Evolutionary conservation across 441 rosid species (phyloP).

Genomic region (Populus hybrid): DNA sequence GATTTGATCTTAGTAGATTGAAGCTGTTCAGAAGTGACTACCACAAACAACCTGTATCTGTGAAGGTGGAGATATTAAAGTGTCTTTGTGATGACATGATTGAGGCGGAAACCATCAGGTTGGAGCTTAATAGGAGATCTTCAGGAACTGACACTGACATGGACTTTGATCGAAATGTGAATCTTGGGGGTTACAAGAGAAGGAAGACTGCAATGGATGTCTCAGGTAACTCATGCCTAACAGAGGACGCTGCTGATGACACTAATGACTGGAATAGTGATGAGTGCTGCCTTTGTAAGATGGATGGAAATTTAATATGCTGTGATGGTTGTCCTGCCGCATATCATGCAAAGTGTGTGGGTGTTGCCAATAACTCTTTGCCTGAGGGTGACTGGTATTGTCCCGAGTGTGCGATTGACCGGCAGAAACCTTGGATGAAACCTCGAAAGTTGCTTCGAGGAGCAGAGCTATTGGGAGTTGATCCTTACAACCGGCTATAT

Average conservation of each 20-base stretch:
- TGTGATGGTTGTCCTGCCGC: constrained; percentile 99
- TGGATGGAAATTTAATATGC: constrained; percentile 92
- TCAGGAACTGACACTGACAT: constrained; percentile 57
- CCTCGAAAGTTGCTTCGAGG: constrained; percentile 68
- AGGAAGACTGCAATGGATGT: constrained; percentile 59
- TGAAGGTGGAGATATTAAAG: constrained; percentile 76
- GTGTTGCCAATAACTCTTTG: constrained; percentile 65
- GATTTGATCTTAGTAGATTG: constrained; percentile 45
- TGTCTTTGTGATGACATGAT: constrained; percentile 75
- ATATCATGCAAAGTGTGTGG: constrained; percentile 95
- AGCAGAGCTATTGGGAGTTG: constrained; percentile 74
- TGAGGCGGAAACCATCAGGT: constrained; percentile 66
- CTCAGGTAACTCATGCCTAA: constrained; percentile 50
- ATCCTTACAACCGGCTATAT: constrained; percentile 69
- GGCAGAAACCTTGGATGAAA: constrained; percentile 53
- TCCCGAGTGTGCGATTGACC: constrained; percentile 73
- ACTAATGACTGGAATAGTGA: constrained; percentile 57
- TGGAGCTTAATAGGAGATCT: constrained; percentile 73
- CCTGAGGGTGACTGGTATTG: constrained; percentile 97
- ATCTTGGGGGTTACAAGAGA: constrained; percentile 45
- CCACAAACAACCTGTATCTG: constrained; percentile 52
- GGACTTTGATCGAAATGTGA: constrained; percentile 56
- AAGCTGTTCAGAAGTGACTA: constrained; percentile 59
- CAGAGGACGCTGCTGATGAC: constrained; percentile 38
- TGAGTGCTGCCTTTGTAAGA: constrained; percentile 94